A percentile compares a stretch with the other conserved stretches of the same genome.
These are phyloP conservation scores for Termitomyces titanicus DNA, from an alignment of 768 basidiomycete genomes.

Conservation along the genomic window DNA sequence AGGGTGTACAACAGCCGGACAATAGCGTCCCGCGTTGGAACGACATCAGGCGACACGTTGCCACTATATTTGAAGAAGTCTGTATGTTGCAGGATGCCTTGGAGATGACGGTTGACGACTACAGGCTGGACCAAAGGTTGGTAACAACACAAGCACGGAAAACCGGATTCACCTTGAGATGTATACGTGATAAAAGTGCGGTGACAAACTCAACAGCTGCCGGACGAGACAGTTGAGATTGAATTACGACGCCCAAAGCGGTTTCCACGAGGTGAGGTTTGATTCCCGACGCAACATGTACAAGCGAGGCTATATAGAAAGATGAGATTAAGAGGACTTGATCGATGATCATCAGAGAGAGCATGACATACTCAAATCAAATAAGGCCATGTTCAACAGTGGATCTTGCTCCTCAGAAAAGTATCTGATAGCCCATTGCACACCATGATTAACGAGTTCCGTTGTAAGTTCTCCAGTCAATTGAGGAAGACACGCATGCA, in stretches of 20 bases:
- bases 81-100: conserved; percentile 69
- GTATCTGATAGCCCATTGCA: conserved; percentile 51
- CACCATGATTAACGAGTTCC: conserved; percentile 37
- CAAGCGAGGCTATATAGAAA: conserved; percentile 24
- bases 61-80: conserved; percentile 51
- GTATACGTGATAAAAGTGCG: conserved; percentile 33
- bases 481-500: conserved; percentile 15
- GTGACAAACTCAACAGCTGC: conserved; percentile 41
- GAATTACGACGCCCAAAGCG: conserved; percentile 58
- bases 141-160: not conserved
- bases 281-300: conserved; percentile 26
- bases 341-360: not conserved
- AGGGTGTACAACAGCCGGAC: conserved; percentile 58
- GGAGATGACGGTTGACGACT: conserved; percentile 71
- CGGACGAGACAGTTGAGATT: conserved; percentile 48
- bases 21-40: conserved; percentile 40
- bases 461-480: conserved; percentile 23
- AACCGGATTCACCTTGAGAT: conserved; percentile 54
- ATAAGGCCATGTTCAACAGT: conserved; percentile 19
- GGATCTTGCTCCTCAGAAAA: conserved; percentile 33
- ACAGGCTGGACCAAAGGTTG: conserved; percentile 47
- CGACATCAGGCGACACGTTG: conserved; percentile 15
- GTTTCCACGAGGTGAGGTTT: conserved; percentile 70
- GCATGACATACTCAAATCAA: conserved; percentile 34
- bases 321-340: conserved; percentile 6